Evolutionary conservation across 768 basidiomycete genomes (phyloP).

Genomic region (Fomitopsis pulvina): DNA sequence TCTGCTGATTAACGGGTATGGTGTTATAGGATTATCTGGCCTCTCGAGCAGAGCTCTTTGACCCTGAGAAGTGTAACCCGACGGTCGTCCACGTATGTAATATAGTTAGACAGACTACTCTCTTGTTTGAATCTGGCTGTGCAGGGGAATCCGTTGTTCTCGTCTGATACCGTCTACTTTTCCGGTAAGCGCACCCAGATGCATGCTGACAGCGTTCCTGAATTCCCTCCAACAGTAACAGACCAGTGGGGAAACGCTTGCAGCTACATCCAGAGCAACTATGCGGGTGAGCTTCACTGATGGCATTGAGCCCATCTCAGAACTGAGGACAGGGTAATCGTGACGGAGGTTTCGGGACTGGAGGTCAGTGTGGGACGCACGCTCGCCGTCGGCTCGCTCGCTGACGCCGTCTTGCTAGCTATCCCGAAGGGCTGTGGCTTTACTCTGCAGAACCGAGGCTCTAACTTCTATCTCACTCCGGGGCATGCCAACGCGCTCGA

Average conservation of each 20-base stretch:
- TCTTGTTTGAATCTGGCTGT: too few relatives aligned
- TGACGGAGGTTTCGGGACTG: conserved; percentile 77
- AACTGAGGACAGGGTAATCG: background rate
- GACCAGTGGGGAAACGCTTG: conserved; percentile 89
- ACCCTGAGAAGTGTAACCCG: conserved; percentile 59
- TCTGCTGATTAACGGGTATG: background rate
- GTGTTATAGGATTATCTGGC: conserved; percentile 71
- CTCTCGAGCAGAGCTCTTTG: conserved; percentile 72
- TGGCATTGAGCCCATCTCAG: background rate
- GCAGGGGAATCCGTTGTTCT: conserved; percentile 75
- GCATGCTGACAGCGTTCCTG: background rate
- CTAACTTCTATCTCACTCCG: conserved; percentile 72
- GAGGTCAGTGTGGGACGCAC: conserved; percentile 50
- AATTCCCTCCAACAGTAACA: conserved; percentile 42
- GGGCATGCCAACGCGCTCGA: conserved; percentile 82
- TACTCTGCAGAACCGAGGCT: conserved; percentile 91
- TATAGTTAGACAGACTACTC: too few relatives aligned
- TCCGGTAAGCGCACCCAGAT: conserved; percentile 53
- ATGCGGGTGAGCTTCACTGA: conserved; percentile 48
- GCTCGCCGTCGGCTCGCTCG: background rate
- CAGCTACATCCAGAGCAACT: conserved; percentile 87
- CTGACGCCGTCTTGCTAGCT: conserved; percentile 33
- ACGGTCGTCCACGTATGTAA: conserved; percentile 56
- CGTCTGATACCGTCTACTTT: conserved; percentile 94
- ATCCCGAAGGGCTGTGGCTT: conserved; percentile 94